phyloP scores from a whole-genome alignment of 805 yeast genomes.

The Tetrapisispora arboricola region DNA sequence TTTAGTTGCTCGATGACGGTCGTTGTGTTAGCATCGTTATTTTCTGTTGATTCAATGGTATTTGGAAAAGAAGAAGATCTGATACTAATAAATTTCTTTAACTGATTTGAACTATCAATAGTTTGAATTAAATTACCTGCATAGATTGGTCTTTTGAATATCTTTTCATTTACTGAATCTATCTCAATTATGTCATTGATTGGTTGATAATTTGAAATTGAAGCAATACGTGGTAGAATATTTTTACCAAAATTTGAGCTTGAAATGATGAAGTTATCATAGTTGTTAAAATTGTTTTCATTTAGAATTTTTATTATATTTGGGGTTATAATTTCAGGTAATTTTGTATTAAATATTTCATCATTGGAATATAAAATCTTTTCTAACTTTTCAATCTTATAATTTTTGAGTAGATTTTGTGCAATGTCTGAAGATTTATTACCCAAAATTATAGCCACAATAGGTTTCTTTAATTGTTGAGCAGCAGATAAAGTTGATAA shows the following conservation, averaged over 20 bases:
- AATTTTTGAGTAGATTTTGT: conserved; percentile 19
- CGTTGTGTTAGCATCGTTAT: not conserved
- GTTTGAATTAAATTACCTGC: conserved; percentile 92
- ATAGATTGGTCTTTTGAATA: conserved; percentile 85
- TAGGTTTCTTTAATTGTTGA: conserved; percentile 57
- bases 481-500: conserved; percentile 75
- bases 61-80: conserved; percentile 75
- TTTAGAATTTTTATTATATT: conserved; percentile 36
- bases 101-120: conserved; percentile 53
- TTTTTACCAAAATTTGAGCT: conserved; percentile 86
- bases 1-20: conserved; percentile 27
- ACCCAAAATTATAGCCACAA: conserved; percentile 73
- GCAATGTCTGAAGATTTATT: conserved; percentile 44
- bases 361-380: conserved; percentile 48
- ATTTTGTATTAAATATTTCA: conserved; percentile 49
- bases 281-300: conserved; percentile 10
- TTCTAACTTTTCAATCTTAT: conserved; percentile 29
- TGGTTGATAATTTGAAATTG: conserved; percentile 78
- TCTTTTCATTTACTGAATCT: conserved; percentile 35
- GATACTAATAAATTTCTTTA: conserved; percentile 58
- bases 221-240: conserved; percentile 78
- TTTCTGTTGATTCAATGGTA: conserved; percentile 36
- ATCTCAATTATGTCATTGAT: conserved; percentile 71
- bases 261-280: conserved; percentile 65
- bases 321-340: conserved; percentile 80